phyloP scores from a whole-genome alignment of 1,284 basidiomycete genomes.

The Gastroboletus turbinatus region DNA sequence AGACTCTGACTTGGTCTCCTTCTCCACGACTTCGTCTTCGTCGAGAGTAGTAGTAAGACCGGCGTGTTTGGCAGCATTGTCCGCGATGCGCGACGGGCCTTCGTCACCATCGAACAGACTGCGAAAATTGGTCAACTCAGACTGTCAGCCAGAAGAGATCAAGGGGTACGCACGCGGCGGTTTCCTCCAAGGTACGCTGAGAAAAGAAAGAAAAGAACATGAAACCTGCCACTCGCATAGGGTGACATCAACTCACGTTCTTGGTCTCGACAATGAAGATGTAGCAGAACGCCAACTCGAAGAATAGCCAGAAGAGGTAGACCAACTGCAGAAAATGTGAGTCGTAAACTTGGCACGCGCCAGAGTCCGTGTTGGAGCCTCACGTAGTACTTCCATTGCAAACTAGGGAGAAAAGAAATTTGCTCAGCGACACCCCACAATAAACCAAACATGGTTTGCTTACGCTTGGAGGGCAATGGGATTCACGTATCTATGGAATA shows the following conservation, averaged over 20 bases:
- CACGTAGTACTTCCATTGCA: slow-evolving; percentile 66
- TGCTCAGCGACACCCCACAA: not conserved
- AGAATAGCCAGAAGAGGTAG: slow-evolving; percentile 51
- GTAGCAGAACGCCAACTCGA: slow-evolving; percentile 62
- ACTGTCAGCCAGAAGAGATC: not conserved
- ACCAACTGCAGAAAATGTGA: not conserved
- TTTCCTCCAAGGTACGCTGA: slow-evolving; percentile 13
- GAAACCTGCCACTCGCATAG: not conserved
- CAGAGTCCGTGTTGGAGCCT: slow-evolving; percentile 4
- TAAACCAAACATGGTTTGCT: slow-evolving; percentile 2
- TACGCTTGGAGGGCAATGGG: slow-evolving; percentile 59
- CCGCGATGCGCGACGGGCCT: not conserved
- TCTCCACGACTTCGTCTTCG: not conserved
- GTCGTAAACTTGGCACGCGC: not conserved
- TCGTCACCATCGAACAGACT: not conserved
- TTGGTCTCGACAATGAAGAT: slow-evolving; percentile 71
- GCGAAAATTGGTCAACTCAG: not conserved
- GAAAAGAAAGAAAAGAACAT: not conserved
- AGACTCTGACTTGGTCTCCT: not conserved
- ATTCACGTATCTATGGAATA: slow-evolving; percentile 52
- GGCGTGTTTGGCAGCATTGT: not conserved
- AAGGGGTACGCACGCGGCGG: slow-evolving; percentile 6
- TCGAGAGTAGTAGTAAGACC: not conserved
- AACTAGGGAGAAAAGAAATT: slow-evolving; percentile 1
- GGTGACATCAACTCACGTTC: slow-evolving; percentile 30